Evolutionary conservation across 2,329 filamentous ascomycete species (phyloP).

Genomic region (Exserohilum rostratum): DNA sequence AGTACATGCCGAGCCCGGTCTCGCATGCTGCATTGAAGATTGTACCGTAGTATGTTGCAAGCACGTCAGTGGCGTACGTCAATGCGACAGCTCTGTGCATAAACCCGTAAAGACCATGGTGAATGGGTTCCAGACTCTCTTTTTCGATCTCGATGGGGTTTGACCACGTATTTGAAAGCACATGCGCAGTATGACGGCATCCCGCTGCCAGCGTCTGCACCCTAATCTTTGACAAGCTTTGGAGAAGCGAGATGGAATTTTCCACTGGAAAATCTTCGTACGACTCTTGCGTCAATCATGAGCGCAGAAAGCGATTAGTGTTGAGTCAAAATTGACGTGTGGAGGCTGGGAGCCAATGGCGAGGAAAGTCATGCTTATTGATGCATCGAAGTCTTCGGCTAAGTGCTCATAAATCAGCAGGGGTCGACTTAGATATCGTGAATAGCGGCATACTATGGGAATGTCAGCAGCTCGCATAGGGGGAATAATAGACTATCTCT

Average conservation of each 20-base stretch:
- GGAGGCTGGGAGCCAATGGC: slow-evolving; percentile 3
- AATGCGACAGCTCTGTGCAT: neutral
- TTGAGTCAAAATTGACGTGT: neutral
- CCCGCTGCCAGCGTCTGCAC: neutral
- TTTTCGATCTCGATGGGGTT: neutral
- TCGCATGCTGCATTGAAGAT: neutral
- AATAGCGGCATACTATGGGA: neutral
- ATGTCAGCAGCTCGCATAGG: slow-evolving; percentile 4
- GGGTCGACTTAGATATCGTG: neutral
- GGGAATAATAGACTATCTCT: neutral
- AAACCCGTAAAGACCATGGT: too few species aligned
- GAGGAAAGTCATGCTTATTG: slow-evolving; percentile 17
- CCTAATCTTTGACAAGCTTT: slow-evolving; percentile 1
- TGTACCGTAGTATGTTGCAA: neutral
- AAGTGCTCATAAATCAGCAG: slow-evolving; percentile 12
- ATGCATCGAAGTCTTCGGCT: slow-evolving; percentile 12
- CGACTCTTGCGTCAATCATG: neutral
- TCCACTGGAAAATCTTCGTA: neutral
- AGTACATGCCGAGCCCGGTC: neutral
- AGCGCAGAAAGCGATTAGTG: neutral
- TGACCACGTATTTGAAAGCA: neutral
- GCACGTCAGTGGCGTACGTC: neutral
- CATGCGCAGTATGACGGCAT: slow-evolving; percentile 1
- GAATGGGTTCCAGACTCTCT: neutral
- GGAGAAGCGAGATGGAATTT: neutral